Evolutionary conservation across 2,329 filamentous ascomycete species (phyloP), one percentile per base, ranked within the genome.

Genomic region (Aureobasidium pullulans): DNA sequence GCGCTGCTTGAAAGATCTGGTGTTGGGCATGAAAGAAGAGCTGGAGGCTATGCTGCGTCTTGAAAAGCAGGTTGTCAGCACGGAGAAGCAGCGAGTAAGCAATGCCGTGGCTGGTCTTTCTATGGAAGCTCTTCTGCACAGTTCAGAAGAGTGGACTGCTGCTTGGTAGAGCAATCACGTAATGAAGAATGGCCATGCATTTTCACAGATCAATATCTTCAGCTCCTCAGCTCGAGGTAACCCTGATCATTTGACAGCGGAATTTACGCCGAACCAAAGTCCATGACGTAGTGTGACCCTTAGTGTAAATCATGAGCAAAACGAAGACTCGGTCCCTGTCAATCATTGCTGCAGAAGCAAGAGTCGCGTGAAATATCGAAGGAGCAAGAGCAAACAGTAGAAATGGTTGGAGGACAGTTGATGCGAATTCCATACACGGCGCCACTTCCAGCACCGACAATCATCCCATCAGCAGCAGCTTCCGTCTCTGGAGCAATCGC

Each of bases 341-440:
- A 32, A 53, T 37, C 37, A 42, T 4, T 16, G 16, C 32, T 39
- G n/a, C 7, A 34, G 36, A 28, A 34, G 29, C 39, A 42, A n/a
- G 2, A 7, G 28, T 39, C 42, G 42, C 8, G 31, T 56, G 52
- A 23, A 28, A 42, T 10, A 7, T 10, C 8, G n/a, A 28, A 56
- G 11, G 16, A 19, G 11, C 6, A 32, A 15, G 7, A 15, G 23
- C 13, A 32, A 16, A 19, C 9, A 44, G 16, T 9, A 43, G n/a
- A 32, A 1, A 58, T 58, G 54, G 44, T 34, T 15, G 54, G 44
- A 31, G 44, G 54, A 32, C 54, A 58, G 47, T 82, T 90, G 61
- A 86, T 96, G 77, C 86, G 91, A 66, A 95, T 97, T 67, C 93
- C 93, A 61, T 97, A 93, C 72, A 96, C 90, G 69, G 85, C 89